Evolutionary conservation across 2,329 filamentous ascomycete genomes (phyloP), one percentile per base, ranked within the genome.

Genomic region (Hortaea sp.): DNA sequence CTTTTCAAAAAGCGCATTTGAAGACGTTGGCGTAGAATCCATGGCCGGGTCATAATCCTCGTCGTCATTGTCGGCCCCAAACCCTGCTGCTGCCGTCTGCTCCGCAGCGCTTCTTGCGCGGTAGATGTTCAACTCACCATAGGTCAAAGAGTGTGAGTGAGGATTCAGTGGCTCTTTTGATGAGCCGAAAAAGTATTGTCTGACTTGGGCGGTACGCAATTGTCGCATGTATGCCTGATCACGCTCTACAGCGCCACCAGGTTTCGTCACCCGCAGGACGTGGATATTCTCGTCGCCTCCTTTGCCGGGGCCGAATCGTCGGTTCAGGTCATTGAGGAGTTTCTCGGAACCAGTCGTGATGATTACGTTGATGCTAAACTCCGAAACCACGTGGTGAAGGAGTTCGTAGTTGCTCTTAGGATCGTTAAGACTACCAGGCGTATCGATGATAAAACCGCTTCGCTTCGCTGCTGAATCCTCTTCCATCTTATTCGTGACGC

Each of bases 141-240:
- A 92, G 51, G 88, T 82, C 4, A 94, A 79, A 49, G 85, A 84
- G 58, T 94, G 87, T 5, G 88, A 94, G 57, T 89, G 85, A 0
- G 92, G 92, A 40, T 85, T 92, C 2, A 98, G 72, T 0, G 86
- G 84, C 48, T 84, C 78, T 43, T 62, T 62, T 1, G 53, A 68
- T 52, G 85, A 84, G 7, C 92, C 92, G 62, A 95, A 98, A 70
- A 98, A 98, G 66, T 98, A 98, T 57, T 89, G 84, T 54, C 85
- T 84, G 44, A 95, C 88, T 43, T 85, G 78, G 0, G 84, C 78
- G 58, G 94, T 85, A 39, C 85, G 78, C 5, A 79, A 69, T 11
- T 80, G 75, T 57, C 86, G 84, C 73, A 89, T 79, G 63, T 87
- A 94, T 0, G 69, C 63, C 34, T 82, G 78, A 52, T 88, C 84